Percentiles rank a stretch among this genome's conserved stretches.
phyloP scores from a whole-genome alignment of 148 eudicot genomes.

The Pouteria glomerata region DNA sequence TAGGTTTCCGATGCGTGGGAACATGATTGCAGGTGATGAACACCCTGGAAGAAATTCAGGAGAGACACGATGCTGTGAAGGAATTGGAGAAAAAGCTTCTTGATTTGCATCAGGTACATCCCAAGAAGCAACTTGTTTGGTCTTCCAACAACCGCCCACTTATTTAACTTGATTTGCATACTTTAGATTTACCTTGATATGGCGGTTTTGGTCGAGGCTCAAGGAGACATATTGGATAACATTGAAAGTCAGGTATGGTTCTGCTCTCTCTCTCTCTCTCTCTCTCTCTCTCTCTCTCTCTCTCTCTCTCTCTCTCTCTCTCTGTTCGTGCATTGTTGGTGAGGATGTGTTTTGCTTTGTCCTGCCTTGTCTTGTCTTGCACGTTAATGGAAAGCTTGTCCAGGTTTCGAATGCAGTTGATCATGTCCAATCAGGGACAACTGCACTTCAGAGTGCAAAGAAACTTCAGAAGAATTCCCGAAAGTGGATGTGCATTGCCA shows the following conservation, averaged over 20 bases:
- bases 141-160: background rate
- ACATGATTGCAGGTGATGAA: slow-evolving; percentile 33
- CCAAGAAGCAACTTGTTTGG: background rate
- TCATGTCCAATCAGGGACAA: slow-evolving; percentile 61
- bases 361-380: too few relatives aligned
- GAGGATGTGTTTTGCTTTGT: slow-evolving; percentile 2
- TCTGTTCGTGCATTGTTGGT: background rate
- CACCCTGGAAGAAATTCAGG: slow-evolving; percentile 55
- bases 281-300: background rate
- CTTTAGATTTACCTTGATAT: slow-evolving; percentile 50
- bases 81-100: slow-evolving; percentile 56
- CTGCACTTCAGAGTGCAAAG: slow-evolving; percentile 60
- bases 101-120: slow-evolving; percentile 46
- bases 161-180: background rate
- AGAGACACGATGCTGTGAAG: slow-evolving; percentile 53
- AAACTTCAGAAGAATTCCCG: slow-evolving; percentile 51
- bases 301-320: too few relatives aligned
- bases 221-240: slow-evolving; percentile 54
- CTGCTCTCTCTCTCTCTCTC: background rate
- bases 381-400: slow-evolving; percentile 28
- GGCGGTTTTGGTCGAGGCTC: slow-evolving; percentile 58
- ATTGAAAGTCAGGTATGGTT: slow-evolving; percentile 51
- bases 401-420: slow-evolving; percentile 65
- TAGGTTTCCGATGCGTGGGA: background rate
- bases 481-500: slow-evolving; percentile 66